Percentiles rank a stretch among this genome's conserved stretches.
Evolutionary conservation across 2,329 filamentous ascomycete genomes (phyloP).

Genomic region (Atkinsonella texensis): DNA sequence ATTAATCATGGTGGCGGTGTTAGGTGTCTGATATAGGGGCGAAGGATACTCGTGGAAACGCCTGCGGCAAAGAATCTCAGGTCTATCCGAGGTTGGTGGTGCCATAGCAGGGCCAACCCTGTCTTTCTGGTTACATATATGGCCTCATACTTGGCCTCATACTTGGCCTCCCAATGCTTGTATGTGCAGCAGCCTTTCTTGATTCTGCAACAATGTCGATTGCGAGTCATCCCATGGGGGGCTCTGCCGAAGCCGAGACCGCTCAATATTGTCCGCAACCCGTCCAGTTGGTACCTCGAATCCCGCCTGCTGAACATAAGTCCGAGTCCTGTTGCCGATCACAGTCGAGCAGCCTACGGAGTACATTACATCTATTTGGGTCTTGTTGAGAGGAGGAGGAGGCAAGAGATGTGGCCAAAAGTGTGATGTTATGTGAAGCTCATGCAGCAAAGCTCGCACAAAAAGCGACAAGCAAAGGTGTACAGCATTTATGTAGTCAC

Average conservation of each 20-base stretch:
- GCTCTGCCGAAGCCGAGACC: neutral
- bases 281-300: neutral
- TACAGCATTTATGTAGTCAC: neutral
- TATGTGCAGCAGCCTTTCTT: neutral
- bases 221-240: neutral
- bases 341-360: too few species aligned
- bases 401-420: neutral
- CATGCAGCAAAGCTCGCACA: neutral
- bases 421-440: neutral
- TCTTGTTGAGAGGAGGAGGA: neutral
- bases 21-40: neutral
- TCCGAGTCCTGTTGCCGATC: too few species aligned
- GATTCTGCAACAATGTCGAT: neutral
- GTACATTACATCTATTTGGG: neutral
- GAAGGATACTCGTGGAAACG: neutral
- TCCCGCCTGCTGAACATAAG: neutral
- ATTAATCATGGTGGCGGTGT: neutral
- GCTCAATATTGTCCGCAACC: neutral
- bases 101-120: constrained; percentile 1
- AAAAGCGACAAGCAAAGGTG: neutral
- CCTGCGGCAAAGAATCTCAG: neutral
- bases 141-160: constrained; percentile 2
- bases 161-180: neutral
- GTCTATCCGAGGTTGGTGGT: neutral
- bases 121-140: constrained; percentile 3